Percentiles rank a stretch among this genome's conserved stretches.
These are phyloP conservation scores for Debaryomyces fabryi DNA, from an alignment of 1,139 yeast species.

Conservation along the genomic window DNA sequence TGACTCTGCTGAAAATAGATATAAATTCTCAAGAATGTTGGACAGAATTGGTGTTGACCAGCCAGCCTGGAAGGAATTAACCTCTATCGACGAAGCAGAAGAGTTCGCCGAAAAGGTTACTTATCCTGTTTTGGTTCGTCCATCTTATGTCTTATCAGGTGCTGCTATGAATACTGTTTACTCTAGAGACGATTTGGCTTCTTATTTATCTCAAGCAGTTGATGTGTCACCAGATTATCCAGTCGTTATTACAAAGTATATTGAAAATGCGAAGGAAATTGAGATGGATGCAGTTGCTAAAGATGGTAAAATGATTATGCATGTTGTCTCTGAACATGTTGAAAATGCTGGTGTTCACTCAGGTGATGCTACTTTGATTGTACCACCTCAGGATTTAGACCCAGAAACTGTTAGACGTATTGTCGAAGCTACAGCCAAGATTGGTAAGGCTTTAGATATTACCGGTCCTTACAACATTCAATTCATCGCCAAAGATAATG, in stretches of 20 bases:
- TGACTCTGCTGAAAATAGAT: conserved; percentile 97
- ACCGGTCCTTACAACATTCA: conserved; percentile 99
- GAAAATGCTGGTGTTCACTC: conserved; percentile 99
- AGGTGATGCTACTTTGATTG: conserved; percentile 97
- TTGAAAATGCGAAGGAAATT: conserved; percentile 96
- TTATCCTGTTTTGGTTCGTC: conserved; percentile 96
- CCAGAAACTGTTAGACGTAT: conserved; percentile 90
- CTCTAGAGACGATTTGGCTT: conserved; percentile 84
- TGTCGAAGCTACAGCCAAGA: conserved; percentile 94
- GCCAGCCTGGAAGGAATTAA: conserved; percentile 99
- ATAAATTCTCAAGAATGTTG: conserved; percentile 96
- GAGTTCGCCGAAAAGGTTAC: conserved; percentile 87
- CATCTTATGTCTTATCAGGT: conserved; percentile 96
- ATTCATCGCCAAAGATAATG: conserved; percentile 89
- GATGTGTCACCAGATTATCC: conserved; percentile 98
- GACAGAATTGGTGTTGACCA: conserved; percentile 97
- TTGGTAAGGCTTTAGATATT: conserved; percentile 92
- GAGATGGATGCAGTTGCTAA: conserved; percentile 99
- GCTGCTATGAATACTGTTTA: conserved; percentile 99
- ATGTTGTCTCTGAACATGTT: conserved; percentile 97
- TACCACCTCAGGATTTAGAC: conserved; percentile 95
- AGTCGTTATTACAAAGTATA: conserved; percentile 94
- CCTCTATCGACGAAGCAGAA: conserved; percentile 92
- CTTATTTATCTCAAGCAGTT: conserved; percentile 89
- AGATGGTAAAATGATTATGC: conserved; percentile 94